These are phyloP conservation scores for Asterophora parasitica DNA, from an alignment of 768 basidiomycete species.

Conservation along the genomic window DNA sequence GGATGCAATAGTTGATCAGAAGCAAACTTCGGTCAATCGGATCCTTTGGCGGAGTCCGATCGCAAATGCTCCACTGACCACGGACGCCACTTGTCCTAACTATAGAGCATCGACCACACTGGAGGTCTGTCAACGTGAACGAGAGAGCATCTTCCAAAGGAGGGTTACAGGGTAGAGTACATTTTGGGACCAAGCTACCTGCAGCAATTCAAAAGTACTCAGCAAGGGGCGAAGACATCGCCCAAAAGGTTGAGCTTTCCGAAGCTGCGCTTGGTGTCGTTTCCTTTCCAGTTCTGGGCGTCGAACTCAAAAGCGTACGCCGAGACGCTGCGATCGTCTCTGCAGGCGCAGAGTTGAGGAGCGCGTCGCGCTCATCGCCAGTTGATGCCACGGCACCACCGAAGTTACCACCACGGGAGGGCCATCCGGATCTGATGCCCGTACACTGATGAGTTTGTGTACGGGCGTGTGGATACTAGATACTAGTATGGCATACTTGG, in stretches of 20 bases:
- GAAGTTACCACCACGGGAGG: slow-evolving; percentile 28
- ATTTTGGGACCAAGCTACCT: too few species aligned
- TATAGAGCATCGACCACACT: too few species aligned
- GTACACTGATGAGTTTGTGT: background rate
- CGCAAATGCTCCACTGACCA: too few species aligned
- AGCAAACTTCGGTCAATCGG: too few species aligned
- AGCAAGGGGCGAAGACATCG: slow-evolving; percentile 23
- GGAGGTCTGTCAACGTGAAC: too few species aligned
- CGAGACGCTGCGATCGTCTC: slow-evolving; percentile 25
- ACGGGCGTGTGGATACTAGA: background rate
- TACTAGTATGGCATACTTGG: slow-evolving; percentile 25
- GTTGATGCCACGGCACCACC: slow-evolving; percentile 30
- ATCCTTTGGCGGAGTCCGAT: too few species aligned
- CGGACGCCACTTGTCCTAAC: too few species aligned
- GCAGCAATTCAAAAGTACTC: too few species aligned
- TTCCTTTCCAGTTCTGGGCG: slow-evolving; percentile 32
- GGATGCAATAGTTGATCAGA: too few species aligned
- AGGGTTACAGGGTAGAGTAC: too few species aligned
- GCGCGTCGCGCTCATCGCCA: slow-evolving; percentile 27
- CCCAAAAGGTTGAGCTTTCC: slow-evolving; percentile 26
- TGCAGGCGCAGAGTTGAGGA: slow-evolving; percentile 28
- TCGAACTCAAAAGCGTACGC: slow-evolving; percentile 36
- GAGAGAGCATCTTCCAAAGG: too few species aligned
- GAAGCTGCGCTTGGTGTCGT: slow-evolving; percentile 32
- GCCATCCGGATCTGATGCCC: slow-evolving; percentile 32